A percentile compares a stretch with the other conserved stretches of the same genome.
These are phyloP conservation scores for Taiozyma onychis DNA, from an alignment of 1,139 yeast species.

Conservation along the genomic window DNA sequence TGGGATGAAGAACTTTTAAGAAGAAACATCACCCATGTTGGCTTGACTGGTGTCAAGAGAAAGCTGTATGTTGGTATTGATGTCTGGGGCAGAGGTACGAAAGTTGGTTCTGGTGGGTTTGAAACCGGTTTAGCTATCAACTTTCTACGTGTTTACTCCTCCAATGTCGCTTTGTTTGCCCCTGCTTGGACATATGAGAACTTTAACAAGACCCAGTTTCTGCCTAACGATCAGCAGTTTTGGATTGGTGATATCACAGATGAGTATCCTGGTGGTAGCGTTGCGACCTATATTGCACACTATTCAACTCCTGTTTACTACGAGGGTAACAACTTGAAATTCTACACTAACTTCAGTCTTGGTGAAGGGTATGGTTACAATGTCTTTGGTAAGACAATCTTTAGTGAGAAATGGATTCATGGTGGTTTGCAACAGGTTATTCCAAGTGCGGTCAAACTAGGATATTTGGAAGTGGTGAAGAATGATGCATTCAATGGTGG, in stretches of 20 bases:
- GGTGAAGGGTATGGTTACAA: conserved; percentile 31
- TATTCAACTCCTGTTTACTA: conserved; percentile 16
- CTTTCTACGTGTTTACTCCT: conserved; percentile 24
- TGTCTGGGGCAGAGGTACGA: conserved; percentile 35
- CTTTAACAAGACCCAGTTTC: conserved; percentile 21
- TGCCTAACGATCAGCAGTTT: conserved; percentile 29
- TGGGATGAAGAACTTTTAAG: conserved; percentile 31
- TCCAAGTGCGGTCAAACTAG: conserved; percentile 22
- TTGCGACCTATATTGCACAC: conserved; percentile 14
- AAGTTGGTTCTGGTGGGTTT: conserved; percentile 34
- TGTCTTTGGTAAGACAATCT: conserved; percentile 25
- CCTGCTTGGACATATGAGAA: conserved; percentile 39
- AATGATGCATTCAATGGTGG: conserved; percentile 30
- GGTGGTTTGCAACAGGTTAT: conserved; percentile 26
- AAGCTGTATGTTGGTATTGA: conserved; percentile 35
- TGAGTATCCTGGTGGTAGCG: conserved; percentile 18
- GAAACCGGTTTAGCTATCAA: conserved; percentile 30
- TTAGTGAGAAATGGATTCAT: conserved; percentile 30
- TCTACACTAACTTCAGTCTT: conserved; percentile 32
- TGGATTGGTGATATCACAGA: conserved; percentile 28
- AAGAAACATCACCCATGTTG: conserved; percentile 29
- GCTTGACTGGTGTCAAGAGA: conserved; percentile 27
- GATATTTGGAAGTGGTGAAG: conserved; percentile 17
- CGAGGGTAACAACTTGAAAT: conserved; percentile 17
- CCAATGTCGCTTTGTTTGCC: conserved; percentile 34